Percentiles rank a stretch among this genome's conserved stretches.
Conservation (phyloP, 1,139 yeast genomes). For the Kurtzmaniella quercitrusa region DNA sequence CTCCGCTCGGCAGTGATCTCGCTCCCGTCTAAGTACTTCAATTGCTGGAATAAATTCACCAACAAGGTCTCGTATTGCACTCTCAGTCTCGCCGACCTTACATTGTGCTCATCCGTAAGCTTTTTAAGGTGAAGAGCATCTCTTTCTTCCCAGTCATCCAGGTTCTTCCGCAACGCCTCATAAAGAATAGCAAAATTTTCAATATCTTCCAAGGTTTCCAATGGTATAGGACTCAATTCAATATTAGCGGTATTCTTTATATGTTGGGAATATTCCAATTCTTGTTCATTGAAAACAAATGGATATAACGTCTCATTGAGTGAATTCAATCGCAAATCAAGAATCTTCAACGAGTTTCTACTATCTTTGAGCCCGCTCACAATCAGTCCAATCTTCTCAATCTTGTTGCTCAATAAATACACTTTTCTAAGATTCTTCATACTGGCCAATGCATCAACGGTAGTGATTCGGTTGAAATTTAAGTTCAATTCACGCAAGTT, state of each 20-base stretch:
- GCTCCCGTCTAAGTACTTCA: constrained; percentile 41
- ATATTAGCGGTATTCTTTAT: constrained; percentile 9
- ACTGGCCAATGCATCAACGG: constrained; percentile 23
- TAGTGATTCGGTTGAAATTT: constrained; percentile 42
- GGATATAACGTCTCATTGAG: constrained; percentile 48
- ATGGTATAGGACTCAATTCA: constrained; percentile 29
- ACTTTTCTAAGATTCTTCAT: constrained; percentile 35
- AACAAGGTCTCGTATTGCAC: constrained; percentile 36
- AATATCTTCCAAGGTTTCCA: constrained; percentile 43
- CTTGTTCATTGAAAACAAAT: constrained; percentile 47
- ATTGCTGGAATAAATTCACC: constrained; percentile 29
- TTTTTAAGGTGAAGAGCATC: constrained; percentile 25
- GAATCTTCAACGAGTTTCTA: constrained; percentile 28
- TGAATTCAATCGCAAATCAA: constrained; percentile 52
- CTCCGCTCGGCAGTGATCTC: constrained; percentile 20
- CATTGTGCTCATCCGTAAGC: constrained; percentile 16
- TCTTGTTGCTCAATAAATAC: constrained; percentile 43
- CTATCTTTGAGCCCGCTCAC: constrained; percentile 27
- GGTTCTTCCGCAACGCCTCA: constrained; percentile 28
- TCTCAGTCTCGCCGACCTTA: constrained; percentile 24
- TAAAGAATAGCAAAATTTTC: constrained; percentile 42
- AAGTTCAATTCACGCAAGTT: constrained; percentile 45
- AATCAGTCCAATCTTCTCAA: constrained; percentile 29
- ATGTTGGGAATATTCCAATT: constrained; percentile 22
- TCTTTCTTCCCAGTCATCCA: constrained; percentile 36